Percentiles rank a stretch among this genome's conserved stretches.
phyloP scores from a whole-genome alignment of 2,329 filamentous ascomycete species.

The Monilinia polystroma region DNA sequence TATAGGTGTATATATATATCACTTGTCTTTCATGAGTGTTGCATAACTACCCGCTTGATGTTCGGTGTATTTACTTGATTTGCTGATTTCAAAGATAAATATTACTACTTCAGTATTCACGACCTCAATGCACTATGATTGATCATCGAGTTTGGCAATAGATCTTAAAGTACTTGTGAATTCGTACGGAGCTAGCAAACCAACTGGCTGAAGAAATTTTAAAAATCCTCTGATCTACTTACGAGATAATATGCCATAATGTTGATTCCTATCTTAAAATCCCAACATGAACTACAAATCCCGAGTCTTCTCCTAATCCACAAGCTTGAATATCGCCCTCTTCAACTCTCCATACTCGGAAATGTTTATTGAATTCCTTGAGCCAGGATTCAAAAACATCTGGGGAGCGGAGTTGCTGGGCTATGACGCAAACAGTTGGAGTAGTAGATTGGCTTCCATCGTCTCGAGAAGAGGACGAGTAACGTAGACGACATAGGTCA shows the following conservation, averaged over 20 bases:
- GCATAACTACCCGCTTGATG: too few species aligned
- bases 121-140: too few species aligned
- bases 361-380: constrained; percentile 61
- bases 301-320: constrained; percentile 49
- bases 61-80: too few species aligned
- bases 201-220: too few species aligned
- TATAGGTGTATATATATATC: too few species aligned
- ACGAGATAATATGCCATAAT: neutral
- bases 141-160: neutral
- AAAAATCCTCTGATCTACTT: neutral
- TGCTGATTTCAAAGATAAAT: too few species aligned
- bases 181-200: neutral
- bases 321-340: neutral
- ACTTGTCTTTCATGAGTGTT: too few species aligned
- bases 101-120: too few species aligned
- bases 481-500: constrained; percentile 66
- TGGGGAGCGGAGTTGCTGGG: constrained; percentile 82
- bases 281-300: constrained; percentile 82
- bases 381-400: constrained; percentile 86
- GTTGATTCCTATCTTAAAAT: constrained; percentile 51
- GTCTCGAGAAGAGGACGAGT: neutral
- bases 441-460: constrained; percentile 24
- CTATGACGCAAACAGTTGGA: constrained; percentile 74
- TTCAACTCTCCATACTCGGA: constrained; percentile 72
- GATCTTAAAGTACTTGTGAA: neutral